Conservation (phyloP, 495 filamentous ascomycete genomes). For the Aspergillus cavernicola region DNA sequence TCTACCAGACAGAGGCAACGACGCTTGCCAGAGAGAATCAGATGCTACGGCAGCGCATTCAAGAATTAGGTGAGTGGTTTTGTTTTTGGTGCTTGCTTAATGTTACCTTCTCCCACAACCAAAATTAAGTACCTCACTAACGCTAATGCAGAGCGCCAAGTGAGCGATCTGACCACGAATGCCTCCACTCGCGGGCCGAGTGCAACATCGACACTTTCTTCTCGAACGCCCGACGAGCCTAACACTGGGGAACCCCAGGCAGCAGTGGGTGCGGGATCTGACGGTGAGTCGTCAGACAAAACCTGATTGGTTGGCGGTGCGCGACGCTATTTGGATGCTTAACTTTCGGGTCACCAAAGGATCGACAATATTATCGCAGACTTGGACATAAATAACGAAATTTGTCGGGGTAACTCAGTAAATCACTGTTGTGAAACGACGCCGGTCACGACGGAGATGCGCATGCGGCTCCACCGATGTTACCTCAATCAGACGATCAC, state of each 20-base stretch:
- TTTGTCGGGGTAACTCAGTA: neutral
- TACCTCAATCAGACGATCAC: neutral
- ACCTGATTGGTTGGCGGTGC: slow-evolving; percentile 15
- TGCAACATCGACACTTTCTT: slow-evolving; percentile 1
- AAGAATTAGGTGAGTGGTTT: slow-evolving; percentile 58
- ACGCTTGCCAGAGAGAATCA: slow-evolving; percentile 88
- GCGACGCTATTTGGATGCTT: neutral
- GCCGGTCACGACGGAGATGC: neutral
- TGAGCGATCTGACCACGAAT: slow-evolving; percentile 26
- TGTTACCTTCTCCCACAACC: neutral
- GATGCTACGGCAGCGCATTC: slow-evolving; percentile 80
- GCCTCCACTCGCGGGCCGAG: slow-evolving; percentile 10
- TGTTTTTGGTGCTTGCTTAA: neutral
- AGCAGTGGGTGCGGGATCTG: slow-evolving; percentile 17
- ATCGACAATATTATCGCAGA: neutral
- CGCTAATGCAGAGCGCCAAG: slow-evolving; percentile 32
- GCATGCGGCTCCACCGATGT: slow-evolving; percentile 1
- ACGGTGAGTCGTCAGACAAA: slow-evolving; percentile 22
- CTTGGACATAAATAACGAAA: neutral
- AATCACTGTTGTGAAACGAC: slow-evolving; percentile 1
- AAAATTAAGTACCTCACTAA: slow-evolving; percentile 7
- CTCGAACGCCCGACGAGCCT: slow-evolving; percentile 20
- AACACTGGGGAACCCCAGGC: slow-evolving; percentile 19
- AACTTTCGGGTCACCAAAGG: neutral
- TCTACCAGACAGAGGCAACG: slow-evolving; percentile 89